Evolutionary conservation across 2,329 filamentous ascomycete species (phyloP), one percentile per base, ranked within the genome.

Genomic region (Sarocladium brachiariae): DNA sequence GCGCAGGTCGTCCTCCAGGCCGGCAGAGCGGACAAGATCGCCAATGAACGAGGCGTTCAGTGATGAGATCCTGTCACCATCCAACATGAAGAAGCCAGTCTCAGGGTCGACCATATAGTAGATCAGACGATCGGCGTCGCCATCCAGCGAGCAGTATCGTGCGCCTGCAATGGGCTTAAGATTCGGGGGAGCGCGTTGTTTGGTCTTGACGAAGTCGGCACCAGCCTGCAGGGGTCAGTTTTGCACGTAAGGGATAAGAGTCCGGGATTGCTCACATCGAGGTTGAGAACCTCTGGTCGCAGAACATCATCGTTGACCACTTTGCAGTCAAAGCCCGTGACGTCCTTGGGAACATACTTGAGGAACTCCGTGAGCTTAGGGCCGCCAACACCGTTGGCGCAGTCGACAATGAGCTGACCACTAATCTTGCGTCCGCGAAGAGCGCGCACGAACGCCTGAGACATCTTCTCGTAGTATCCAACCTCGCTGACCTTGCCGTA

Each of bases 131-230:
- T 99, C 93, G 14, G 93, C 93, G 64, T 99, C 93, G 50, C 93
- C 93, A 59, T 99, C 93, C 52, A 96, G 79, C 8, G 92, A 96
- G 68, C 88, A 92, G 76, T 84, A 92, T 53, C 93, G 86, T 56
- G 86, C 85, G 51, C 86, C 83, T 1, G 82, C 77, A 27, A 81
- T 77, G 38, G 87, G 87, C 65, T 91, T 89, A 50, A 89, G 92
- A 25, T 75, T 85, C 37, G 87, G 87, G 49, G 93, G 93, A 53
- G 89, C 87, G 56, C 90, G 83, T 73, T 99, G 93, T 70, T 89
- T 89, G 16, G 93, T 97, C 75, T 99, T 99, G 69, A 99, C 93
- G 60, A 83, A 97, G 70, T 99, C 93, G 63, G 93, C 93, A 67
- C 93, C 93, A 63, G 88, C 95, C 83, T 95, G 59, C 23, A 53